A percentile compares a stretch with the other conserved stretches of the same genome.
Evolutionary conservation across 192 early-diverging fungal genomes (phyloP).

Genomic region (Radiomyces spectabilis): DNA sequence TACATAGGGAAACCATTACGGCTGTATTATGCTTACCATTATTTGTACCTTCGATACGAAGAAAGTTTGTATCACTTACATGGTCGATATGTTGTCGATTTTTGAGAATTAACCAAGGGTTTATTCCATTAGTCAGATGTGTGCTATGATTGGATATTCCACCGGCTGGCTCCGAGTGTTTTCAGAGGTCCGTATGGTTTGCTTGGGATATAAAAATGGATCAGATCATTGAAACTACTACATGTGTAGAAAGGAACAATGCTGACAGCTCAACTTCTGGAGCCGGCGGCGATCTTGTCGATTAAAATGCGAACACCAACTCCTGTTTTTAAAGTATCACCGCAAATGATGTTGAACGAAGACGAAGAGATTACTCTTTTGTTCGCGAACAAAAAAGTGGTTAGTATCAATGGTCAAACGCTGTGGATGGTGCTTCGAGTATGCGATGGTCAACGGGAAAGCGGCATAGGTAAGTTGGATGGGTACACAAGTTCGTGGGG

Average conservation of each 20-base stretch:
- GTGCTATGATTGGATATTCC: conserved; percentile 44
- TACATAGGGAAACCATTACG: conserved; percentile 37
- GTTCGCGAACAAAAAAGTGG: conserved; percentile 37
- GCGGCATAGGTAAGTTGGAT: conserved; percentile 13
- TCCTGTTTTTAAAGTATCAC: conserved; percentile 9
- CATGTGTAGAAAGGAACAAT: conserved; percentile 34
- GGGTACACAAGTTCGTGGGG: too few species aligned
- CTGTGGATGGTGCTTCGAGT: conserved; percentile 46
- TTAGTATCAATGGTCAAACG: conserved; percentile 48
- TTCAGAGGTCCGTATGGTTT: too few species aligned
- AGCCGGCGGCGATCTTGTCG: conserved; percentile 32
- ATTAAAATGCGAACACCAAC: conserved; percentile 41
- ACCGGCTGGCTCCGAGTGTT: conserved; percentile 49
- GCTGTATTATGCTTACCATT: conserved; percentile 41
- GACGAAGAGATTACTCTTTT: conserved; percentile 52
- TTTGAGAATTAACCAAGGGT: not conserved
- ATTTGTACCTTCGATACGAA: conserved; percentile 39
- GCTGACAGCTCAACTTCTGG: conserved; percentile 40
- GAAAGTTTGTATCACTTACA: conserved; percentile 18
- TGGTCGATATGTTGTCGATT: not conserved
- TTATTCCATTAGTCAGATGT: conserved; percentile 33
- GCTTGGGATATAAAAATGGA: too few species aligned
- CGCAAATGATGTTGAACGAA: conserved; percentile 18
- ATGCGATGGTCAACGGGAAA: conserved; percentile 33
- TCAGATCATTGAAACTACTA: not conserved